These are phyloP conservation scores for Eragrostis curvula DNA, from an alignment of 176 grass and related monocot genomes.

Conservation along the genomic window DNA sequence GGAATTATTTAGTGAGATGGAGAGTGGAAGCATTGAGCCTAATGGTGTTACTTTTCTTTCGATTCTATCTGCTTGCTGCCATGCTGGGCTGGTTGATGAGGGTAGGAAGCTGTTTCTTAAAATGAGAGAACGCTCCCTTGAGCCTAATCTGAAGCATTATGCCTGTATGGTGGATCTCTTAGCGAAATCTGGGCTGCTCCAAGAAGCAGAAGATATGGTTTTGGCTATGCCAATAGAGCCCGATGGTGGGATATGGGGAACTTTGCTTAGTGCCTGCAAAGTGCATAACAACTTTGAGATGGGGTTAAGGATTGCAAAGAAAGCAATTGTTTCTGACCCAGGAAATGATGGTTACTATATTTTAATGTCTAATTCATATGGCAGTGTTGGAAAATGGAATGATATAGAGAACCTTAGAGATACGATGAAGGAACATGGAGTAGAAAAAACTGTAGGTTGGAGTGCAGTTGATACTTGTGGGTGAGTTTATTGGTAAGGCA, in stretches of 20 bases:
- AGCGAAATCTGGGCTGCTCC: conserved; percentile 61
- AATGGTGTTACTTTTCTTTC: conserved; percentile 72
- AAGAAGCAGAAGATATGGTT: conserved; percentile 71
- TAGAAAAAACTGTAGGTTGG: conserved; percentile 64
- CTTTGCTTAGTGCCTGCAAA: conserved; percentile 78
- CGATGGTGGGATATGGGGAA: conserved; percentile 72
- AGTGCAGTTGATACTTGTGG: conserved; percentile 49
- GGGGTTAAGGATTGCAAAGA: conserved; percentile 67
- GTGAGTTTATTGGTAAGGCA: conserved; percentile 16
- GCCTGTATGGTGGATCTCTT: conserved; percentile 76
- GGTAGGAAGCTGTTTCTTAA: conserved; percentile 55
- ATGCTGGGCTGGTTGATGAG: conserved; percentile 66
- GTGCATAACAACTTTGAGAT: conserved; percentile 64
- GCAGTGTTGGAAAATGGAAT: conserved; percentile 54
- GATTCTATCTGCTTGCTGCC: conserved; percentile 72
- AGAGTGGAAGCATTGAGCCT: conserved; percentile 41
- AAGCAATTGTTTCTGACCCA: conserved; percentile 57
- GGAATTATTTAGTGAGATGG: conserved; percentile 64
- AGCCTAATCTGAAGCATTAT: conserved; percentile 74
- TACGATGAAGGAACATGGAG: conserved; percentile 57
- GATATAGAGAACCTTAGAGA: conserved; percentile 67
- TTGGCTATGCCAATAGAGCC: conserved; percentile 71
- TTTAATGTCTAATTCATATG: conserved; percentile 77
- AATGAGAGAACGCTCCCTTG: conserved; percentile 56
- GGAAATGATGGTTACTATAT: conserved; percentile 72